phyloP scores from a whole-genome alignment of 2,329 filamentous ascomycete genomes.

The Fusarium fujikuroi region DNA sequence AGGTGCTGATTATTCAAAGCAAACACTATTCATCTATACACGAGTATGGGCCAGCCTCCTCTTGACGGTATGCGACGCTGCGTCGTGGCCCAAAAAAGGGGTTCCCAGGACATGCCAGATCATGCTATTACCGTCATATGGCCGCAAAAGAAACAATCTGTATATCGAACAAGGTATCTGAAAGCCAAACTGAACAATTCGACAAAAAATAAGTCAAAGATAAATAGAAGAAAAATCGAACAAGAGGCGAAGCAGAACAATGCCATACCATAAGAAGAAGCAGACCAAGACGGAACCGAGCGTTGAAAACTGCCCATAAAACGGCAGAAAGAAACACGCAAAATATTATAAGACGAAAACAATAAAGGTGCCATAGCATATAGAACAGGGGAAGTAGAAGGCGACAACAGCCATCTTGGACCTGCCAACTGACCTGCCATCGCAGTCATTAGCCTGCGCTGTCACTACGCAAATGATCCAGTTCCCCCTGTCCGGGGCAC shows the following conservation, averaged over 20 bases:
- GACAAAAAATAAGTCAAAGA: constrained; percentile 36
- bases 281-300: constrained; percentile 16
- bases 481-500: constrained; percentile 43
- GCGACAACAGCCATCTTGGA: constrained; percentile 57
- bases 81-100: constrained; percentile 8
- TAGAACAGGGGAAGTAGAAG: constrained; percentile 55
- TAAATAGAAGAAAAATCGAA: constrained; percentile 43
- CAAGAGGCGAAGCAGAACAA: constrained; percentile 39
- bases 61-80: constrained; percentile 35
- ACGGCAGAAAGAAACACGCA: constrained; percentile 21
- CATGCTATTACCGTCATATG: constrained; percentile 39
- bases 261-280: constrained; percentile 13
- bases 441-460: constrained; percentile 59
- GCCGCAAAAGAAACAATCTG: constrained; percentile 50
- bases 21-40: constrained; percentile 52
- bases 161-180: constrained; percentile 73
- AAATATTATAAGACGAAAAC: constrained; percentile 44
- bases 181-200: constrained; percentile 46
- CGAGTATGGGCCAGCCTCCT: constrained; percentile 47
- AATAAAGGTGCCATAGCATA: constrained; percentile 54
- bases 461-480: constrained; percentile 46
- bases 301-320: constrained; percentile 17
- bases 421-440: constrained; percentile 60
- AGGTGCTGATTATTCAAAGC: constrained; percentile 48
- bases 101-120: constrained; percentile 28